Percentiles rank a stretch among this genome's conserved stretches.
These are phyloP conservation scores for Colletotrichum orchidophilum DNA, from an alignment of 2,329 filamentous ascomycete species.

Conservation along the genomic window DNA sequence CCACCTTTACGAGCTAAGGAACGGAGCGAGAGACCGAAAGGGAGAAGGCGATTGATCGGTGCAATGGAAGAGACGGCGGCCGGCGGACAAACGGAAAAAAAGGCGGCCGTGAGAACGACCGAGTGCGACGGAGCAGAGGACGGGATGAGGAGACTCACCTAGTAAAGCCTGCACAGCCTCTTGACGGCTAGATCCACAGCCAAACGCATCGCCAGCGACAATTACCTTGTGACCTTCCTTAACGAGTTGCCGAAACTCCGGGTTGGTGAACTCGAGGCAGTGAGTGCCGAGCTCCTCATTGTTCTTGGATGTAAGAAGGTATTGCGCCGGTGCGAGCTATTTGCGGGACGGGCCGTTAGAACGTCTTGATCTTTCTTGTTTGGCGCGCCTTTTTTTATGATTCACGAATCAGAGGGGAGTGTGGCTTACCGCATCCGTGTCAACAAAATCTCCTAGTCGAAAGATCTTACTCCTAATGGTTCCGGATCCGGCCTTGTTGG, in stretches of 20 bases:
- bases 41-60: background rate
- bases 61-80: background rate
- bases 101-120: background rate
- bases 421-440: slow-evolving; percentile 34
- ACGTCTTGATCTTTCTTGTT: slow-evolving; percentile 5
- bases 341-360: slow-evolving; percentile 14
- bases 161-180: slow-evolving; percentile 52
- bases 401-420: background rate
- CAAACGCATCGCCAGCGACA: slow-evolving; percentile 56
- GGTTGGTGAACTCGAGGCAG: slow-evolving; percentile 35
- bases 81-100: background rate
- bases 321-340: slow-evolving; percentile 52
- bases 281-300: slow-evolving; percentile 37
- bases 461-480: slow-evolving; percentile 32
- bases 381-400: background rate
- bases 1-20: background rate
- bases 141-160: slow-evolving; percentile 29
- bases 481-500: background rate
- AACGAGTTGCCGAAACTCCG: slow-evolving; percentile 34
- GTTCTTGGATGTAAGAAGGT: slow-evolving; percentile 40
- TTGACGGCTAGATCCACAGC: slow-evolving; percentile 55
- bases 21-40: background rate
- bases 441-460: slow-evolving; percentile 35
- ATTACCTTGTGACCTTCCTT: slow-evolving; percentile 45
- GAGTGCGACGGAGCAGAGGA: background rate